Evolutionary conservation across 2,329 filamentous ascomycete genomes (phyloP).

Genomic region (Colletotrichum horii): DNA sequence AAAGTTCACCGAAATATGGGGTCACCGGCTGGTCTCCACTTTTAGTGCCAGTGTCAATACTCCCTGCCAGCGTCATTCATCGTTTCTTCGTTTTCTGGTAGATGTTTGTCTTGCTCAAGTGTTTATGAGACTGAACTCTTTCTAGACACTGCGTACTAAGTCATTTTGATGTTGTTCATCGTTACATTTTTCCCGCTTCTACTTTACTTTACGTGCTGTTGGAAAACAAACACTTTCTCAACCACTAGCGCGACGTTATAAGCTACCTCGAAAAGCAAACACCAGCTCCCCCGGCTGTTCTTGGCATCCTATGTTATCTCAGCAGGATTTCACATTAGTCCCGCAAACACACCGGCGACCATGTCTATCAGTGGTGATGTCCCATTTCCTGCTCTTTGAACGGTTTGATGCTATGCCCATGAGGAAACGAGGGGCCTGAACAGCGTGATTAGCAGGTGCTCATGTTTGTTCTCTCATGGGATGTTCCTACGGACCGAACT

Average conservation of each 20-base stretch:
- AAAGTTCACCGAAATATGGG: background rate
- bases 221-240: background rate
- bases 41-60: background rate
- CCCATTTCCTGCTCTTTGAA: slow-evolving; percentile 16
- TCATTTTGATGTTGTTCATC: background rate
- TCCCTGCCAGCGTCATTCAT: background rate
- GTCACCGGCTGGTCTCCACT: background rate
- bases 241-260: background rate
- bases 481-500: background rate
- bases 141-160: rapidly evolving
- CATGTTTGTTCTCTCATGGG: background rate
- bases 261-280: background rate
- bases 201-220: background rate
- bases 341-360: background rate
- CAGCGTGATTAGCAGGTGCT: background rate
- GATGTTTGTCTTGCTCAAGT: background rate
- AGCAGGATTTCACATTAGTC: background rate
- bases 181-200: background rate
- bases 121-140: background rate
- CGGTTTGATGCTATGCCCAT: slow-evolving; percentile 18
- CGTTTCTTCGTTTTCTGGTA: background rate
- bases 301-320: background rate
- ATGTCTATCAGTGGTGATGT: background rate
- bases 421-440: slow-evolving; percentile 13
- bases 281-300: background rate